Base-by-base conservation (phyloP, 371 early-diverging fungal genomes). In the Mucor sp. region DNA sequence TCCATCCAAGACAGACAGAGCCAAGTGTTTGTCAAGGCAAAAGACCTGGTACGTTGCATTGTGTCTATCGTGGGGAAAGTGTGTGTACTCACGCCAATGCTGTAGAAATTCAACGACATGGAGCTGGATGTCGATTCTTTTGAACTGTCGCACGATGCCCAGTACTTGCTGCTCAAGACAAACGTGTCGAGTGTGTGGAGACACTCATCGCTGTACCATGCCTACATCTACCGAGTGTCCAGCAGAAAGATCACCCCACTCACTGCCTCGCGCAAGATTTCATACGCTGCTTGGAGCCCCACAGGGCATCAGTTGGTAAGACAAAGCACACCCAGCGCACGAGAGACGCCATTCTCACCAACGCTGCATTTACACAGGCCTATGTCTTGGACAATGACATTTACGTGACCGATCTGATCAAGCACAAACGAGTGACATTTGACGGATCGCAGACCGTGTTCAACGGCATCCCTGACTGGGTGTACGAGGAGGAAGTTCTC, bases 401-500 rank as follows among this genome's bases (percentile, higher is more conserved):
- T 7, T 94, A 90, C 71, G 84, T 96, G 9, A 77, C 90, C 3
- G 90, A 92, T 61, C 77, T 91, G 59, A 69, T 72, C 61, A 76
- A 73, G 4, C 90, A 94, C 61, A 80, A 82, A 59, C 87, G 88
- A 61, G 77, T 97, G 41, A 96, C 97, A 0, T 85, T 82, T 60
- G 95, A 95, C 75, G 97, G 97, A 7, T 89, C 90, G 23, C 75
- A 80, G 15, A 83, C 80, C 28, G 87, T 95, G n/a, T 91, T 95
- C 71, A 97, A 97, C 70, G 98, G 97, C 15, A 84, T 97, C 28
- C 89, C 96, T 25, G 98, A 98, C 74, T 98, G 98, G 98, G 96
- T 97, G 3, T 97, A 97, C 63, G 98, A 97, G 78, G 97, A 97
- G 76, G 97, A 97, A 71, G 93, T 97, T 1, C 85, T 92, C 32